Conservation (phyloP, 148 eudicot species). For the Fagopyrum esculentum region DNA sequence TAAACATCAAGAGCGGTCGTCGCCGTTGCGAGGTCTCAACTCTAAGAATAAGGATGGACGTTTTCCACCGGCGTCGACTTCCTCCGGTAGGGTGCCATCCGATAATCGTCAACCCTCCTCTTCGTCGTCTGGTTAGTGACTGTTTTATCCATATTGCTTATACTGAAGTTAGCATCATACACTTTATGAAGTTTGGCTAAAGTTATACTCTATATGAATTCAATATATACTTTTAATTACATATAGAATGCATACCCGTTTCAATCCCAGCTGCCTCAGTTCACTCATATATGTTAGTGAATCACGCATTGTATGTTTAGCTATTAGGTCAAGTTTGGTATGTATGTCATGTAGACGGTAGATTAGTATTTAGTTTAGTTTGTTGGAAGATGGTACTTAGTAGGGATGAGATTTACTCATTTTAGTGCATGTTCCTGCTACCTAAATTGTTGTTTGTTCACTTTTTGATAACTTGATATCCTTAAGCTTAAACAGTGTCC, state of each 20-base stretch:
- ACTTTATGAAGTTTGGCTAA: too few relatives aligned
- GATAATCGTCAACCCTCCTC: slow-evolving; percentile 19
- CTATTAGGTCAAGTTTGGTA: background rate
- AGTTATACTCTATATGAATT: too few relatives aligned
- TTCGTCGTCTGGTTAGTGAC: slow-evolving; percentile 35
- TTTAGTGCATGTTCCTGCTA: background rate
- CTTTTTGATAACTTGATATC: background rate
- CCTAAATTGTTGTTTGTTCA: background rate
- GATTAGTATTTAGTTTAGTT: too few relatives aligned
- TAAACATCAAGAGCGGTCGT: slow-evolving; percentile 57
- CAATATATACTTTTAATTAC: too few relatives aligned
- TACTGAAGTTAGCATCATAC: background rate
- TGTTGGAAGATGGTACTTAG: background rate
- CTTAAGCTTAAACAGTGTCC: background rate
- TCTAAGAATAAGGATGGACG: slow-evolving; percentile 37
- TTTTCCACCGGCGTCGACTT: slow-evolving; percentile 27
- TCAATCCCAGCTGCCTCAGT: too few relatives aligned
- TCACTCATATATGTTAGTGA: too few relatives aligned
- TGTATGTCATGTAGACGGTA: too few relatives aligned
- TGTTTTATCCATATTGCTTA: background rate
- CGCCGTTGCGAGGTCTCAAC: slow-evolving; percentile 46
- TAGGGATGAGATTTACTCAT: background rate
- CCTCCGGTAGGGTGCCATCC: slow-evolving; percentile 16
- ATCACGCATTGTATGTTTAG: background rate
- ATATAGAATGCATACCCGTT: too few relatives aligned